Base-by-base conservation (phyloP, 2,329 filamentous ascomycete species). In the Penicillium concentricum region DNA sequence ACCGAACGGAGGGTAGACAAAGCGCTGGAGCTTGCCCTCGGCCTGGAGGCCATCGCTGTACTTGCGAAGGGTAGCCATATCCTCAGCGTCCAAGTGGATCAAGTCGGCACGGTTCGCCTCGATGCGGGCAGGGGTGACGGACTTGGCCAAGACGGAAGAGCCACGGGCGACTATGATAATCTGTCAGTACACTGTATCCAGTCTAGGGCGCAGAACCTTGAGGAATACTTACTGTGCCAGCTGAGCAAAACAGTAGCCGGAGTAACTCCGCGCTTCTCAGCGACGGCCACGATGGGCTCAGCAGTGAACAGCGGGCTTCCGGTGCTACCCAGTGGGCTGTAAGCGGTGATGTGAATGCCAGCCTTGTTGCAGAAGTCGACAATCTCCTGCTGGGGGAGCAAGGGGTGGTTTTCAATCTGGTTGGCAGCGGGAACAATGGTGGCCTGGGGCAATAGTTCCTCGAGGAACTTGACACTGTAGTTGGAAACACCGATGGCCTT, bases 391-490 rank as follows among this genome's bases (percentile, higher is more conserved):
- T 85, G 83, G 35, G 80, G 83, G 15, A 85, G 73, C 44, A 91
- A 90, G 0, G 90, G 89, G 74, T 94, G 88, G 68, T 84, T 87
- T 77, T 93, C 90, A 68, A 93, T 89, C 79, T 94, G 90, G 77
- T 93, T 92, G 60, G 89, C 82, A 7, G 84, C 86, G 0, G 90
- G 90, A 3, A 78, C 70, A 58, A 88, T 71, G 64, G 81, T 82
- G 49, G 86, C 86, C 5, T 85, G 84, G 69, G 73, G 62, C 24
- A 84, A 74, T 20, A 87, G 76, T 53, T 82, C 71, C 64, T 86
- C 75, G 35, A 87, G 79, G 47, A 79, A 79, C n/a, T 74, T 66
- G 39, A 78, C 74, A 34, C 79, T 82, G 72, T 80, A 86, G 76
- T 87, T 87, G 60, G 79, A 82, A 35, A 87, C 80, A 24, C 84